Evolutionary conservation across 2,329 filamentous ascomycete genomes (phyloP), one percentile per base, ranked within the genome.

Genomic region (Gremmenia infestans): DNA sequence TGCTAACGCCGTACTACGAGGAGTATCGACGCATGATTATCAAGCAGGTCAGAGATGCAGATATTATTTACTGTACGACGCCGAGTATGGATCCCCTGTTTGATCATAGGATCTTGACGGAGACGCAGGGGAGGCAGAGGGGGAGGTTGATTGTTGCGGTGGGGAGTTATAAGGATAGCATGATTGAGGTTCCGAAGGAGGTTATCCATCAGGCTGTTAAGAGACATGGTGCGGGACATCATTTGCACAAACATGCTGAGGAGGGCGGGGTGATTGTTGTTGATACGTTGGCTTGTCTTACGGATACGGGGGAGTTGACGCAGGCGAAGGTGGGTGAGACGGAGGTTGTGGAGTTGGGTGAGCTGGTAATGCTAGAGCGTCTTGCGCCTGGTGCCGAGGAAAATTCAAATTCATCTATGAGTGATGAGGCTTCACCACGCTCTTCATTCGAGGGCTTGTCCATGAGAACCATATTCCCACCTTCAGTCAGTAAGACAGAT

Each of bases 11-110:
- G 0, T 78, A 81, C 1, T 93, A 93, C 62, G 83, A 81, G 54
- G 92, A 85, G 65, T 85, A 79, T 65, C 71, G 76, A 7, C 72
- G 89, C 1, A 74, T 94, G 19, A 72, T 91, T 37, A 86, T 87
- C 65, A 81, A 87, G 39, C 82, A 90, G 50, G 77, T 97, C 50
- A 76, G 83, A 39, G 82, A 81, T 8, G 83, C 89, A 0, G 89
- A 94, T 65, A 87, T 89, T 9, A 88, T 97, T 39, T 94, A 96
- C 73, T 93, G 90, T 73, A 96, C 90, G 62, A 96, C 91, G 1
- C 90, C 92, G 0, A 87, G 85, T 1, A 81, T 78, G 0, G 76
- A 81, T 36, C 88, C 89, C 1, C 75, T 97, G 1, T 97, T 97
- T 67, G 88, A 92, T 51, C 78, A 76, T 9, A 70, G 79, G 11